A percentile compares a stretch with the other conserved stretches of the same genome.
Evolutionary conservation across 202 grass and related monocot genomes (phyloP).

Genomic region (Schoenoplectus tabernaemontani): DNA sequence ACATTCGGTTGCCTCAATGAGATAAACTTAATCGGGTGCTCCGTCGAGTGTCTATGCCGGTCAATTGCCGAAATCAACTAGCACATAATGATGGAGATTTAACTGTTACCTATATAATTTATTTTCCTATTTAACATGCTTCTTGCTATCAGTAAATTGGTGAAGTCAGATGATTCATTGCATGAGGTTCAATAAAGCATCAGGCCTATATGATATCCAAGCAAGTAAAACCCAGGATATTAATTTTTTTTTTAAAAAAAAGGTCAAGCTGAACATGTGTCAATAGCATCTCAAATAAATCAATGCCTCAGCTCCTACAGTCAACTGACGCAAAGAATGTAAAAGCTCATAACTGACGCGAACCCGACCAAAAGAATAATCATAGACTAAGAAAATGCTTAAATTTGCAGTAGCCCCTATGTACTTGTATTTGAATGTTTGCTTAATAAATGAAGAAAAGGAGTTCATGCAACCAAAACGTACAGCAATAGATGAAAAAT

Average conservation of each 20-base stretch:
- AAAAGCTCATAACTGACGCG: neutral
- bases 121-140: neutral
- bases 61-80: conserved; percentile 89
- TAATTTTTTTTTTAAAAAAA: too few species aligned
- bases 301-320: neutral
- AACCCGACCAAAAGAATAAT: neutral
- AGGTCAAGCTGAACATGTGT: neutral
- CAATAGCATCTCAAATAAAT: neutral
- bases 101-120: neutral
- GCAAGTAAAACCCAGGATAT: neutral
- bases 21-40: conserved; percentile 98
- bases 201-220: neutral
- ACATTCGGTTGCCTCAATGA: conserved; percentile 70
- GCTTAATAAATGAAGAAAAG: conserved; percentile 2
- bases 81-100: neutral
- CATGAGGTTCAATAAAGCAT: neutral
- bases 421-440: neutral
- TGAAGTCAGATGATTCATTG: neutral
- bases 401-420: neutral
- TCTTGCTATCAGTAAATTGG: neutral
- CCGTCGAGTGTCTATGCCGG: conserved; percentile 69
- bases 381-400: neutral
- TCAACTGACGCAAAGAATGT: neutral
- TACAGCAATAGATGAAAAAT: neutral
- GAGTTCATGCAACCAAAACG: neutral